These are phyloP conservation scores for Xylaria sp. DNA, from an alignment of 2,329 filamentous ascomycete genomes.

Conservation along the genomic window DNA sequence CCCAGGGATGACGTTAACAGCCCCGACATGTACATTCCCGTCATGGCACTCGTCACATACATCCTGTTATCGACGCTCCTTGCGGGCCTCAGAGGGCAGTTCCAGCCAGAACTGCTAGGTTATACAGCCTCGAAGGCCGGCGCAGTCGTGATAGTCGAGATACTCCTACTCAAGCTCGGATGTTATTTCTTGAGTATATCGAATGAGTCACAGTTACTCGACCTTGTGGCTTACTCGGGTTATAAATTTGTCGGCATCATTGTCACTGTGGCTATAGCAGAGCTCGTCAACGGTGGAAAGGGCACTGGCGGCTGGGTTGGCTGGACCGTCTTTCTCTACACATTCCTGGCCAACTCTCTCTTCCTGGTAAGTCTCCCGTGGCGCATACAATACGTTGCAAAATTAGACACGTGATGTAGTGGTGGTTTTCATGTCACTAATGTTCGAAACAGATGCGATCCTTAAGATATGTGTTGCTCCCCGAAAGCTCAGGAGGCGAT, in stretches of 20 bases:
- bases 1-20: conserved; percentile 95
- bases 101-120: conserved; percentile 89
- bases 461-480: conserved; percentile 89
- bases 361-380: conserved; percentile 67
- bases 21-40: conserved; percentile 94
- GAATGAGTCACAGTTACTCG: conserved; percentile 87
- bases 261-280: conserved; percentile 72
- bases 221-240: conserved; percentile 91
- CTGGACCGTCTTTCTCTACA: conserved; percentile 86
- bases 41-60: conserved; percentile 97
- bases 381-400: background rate
- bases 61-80: conserved; percentile 89
- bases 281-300: conserved; percentile 69
- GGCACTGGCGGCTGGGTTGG: conserved; percentile 84
- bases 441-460: conserved; percentile 66
- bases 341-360: conserved; percentile 88
- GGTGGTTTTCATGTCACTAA: conserved; percentile 6
- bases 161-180: conserved; percentile 82
- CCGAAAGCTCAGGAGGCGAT: conserved; percentile 66
- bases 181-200: conserved; percentile 92
- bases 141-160: conserved; percentile 78
- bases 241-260: conserved; percentile 99
- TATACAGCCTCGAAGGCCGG: conserved; percentile 82
- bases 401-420: background rate
- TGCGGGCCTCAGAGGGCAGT: conserved; percentile 82